Evolutionary conservation across 768 basidiomycete species (phyloP).

Genomic region (Pleurotus eryngii): DNA sequence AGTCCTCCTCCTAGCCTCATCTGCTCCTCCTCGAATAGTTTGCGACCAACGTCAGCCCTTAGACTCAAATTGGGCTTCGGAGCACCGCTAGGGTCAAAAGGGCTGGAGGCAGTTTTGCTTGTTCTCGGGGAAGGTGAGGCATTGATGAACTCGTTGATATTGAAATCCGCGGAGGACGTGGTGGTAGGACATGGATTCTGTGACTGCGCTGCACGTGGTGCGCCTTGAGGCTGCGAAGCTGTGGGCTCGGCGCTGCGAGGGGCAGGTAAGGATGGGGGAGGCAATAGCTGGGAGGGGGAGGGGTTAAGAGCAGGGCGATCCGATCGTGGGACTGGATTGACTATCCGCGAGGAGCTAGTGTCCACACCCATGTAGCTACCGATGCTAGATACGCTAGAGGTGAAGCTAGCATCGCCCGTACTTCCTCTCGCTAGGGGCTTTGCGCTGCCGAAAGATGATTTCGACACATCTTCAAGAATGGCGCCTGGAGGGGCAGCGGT

Average conservation of each 20-base stretch:
- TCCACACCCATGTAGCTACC: conserved; percentile 26
- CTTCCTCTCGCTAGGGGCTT: conserved; percentile 13
- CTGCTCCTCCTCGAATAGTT: conserved; percentile 71
- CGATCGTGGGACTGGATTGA: conserved; percentile 7
- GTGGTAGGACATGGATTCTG: conserved; percentile 35
- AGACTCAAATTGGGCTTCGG: conserved; percentile 45
- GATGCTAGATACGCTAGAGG: conserved; percentile 40
- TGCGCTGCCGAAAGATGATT: neutral
- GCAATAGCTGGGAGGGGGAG: conserved; percentile 25
- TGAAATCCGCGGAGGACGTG: conserved; percentile 44
- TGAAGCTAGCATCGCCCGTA: conserved; percentile 39
- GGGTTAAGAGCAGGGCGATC: neutral
- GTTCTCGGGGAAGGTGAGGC: conserved; percentile 63
- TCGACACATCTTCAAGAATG: neutral
- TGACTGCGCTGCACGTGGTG: conserved; percentile 1
- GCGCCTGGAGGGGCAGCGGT: conserved; percentile 20
- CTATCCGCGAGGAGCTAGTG: neutral
- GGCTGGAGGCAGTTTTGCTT: conserved; percentile 21
- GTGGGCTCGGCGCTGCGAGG: conserved; percentile 14
- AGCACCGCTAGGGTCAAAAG: conserved; percentile 16
- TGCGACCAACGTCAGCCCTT: conserved; percentile 61
- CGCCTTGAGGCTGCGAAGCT: neutral
- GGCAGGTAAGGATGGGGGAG: conserved; percentile 25
- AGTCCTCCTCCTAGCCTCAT: conserved; percentile 29
- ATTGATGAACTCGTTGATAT: conserved; percentile 70